Base-by-base conservation (phyloP, 2,329 filamentous ascomycete genomes). In the Amylocarpus encephaloides region DNA sequence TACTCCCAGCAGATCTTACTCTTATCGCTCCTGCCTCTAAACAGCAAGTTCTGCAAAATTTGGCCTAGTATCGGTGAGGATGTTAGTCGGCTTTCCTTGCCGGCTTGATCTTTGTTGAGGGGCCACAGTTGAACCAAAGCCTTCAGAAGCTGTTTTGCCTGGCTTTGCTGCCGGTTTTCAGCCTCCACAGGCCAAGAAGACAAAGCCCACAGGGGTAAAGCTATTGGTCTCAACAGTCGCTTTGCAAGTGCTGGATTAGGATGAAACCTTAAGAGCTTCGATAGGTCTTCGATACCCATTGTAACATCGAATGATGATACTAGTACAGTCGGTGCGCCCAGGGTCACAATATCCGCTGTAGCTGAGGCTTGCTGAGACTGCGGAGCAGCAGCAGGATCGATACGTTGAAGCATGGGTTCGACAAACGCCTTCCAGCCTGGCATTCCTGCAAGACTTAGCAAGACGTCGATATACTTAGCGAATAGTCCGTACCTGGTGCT, bases 231-330 rank as follows among this genome's bases (percentile, higher is more conserved):
- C 2, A 87, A 65, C 0, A 88, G 68, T 45, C 85, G 72, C 55
- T 75, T 81, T 40, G 81, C 77, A 9, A 88, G 67, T 0, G 82
- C 82, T 0, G 83, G 79, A 49, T 86, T 83, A 0, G 83, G 82
- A 59, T 85, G 84, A 0, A 82, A 83, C 16, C 77, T 70, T 1
- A 82, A 63, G 1, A 88, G 66, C 0, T 74, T 70, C 33, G 71
- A 72, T 1, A 88, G 64, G 13, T 83, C 73, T 30, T 68, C 71
- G 2, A 88, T 62, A 1, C 79, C 75, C 32, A 64, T 64, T 15
- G 71, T 68, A 4, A 88, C 65, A 1, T 75, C 68, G 1, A 68
- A 59, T 3, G 75, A 66, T 5, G 68, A 55, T 13, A 82, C 73
- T 35, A 59, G 13, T 48, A 61, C 34, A 53, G 60, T 48, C 29